Conservation (phyloP, 768 basidiomycete genomes). For the Panus rudis region DNA sequence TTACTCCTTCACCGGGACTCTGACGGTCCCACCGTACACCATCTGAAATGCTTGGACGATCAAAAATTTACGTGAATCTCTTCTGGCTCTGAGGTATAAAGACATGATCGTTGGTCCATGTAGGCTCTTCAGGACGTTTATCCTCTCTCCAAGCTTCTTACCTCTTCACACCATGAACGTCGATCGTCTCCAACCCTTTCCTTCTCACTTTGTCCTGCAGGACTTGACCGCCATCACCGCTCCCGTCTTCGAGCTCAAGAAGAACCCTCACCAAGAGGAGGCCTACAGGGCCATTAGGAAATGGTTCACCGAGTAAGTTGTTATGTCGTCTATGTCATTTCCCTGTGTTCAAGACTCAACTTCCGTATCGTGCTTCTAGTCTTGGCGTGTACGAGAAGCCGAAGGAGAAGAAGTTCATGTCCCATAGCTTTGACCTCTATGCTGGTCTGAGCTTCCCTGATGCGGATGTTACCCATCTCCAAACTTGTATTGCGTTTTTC, state of each 20-base stretch:
- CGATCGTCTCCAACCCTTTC: conserved; percentile 21
- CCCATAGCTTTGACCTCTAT: conserved; percentile 32
- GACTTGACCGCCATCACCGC: conserved; percentile 31
- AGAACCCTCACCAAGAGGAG: conserved; percentile 25
- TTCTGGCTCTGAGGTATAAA: too few species aligned
- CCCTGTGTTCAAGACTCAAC: not conserved
- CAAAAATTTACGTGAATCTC: too few species aligned
- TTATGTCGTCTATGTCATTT: not conserved
- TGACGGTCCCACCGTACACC: too few species aligned
- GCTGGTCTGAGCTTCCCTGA: conserved; percentile 33
- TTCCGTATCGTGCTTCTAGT: conserved; percentile 11
- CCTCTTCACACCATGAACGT: conserved; percentile 19
- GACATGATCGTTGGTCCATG: too few species aligned
- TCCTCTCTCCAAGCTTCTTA: too few species aligned
- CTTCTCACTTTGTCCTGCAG: conserved; percentile 28
- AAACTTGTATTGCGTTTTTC: conserved; percentile 31
- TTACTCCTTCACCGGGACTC: too few species aligned
- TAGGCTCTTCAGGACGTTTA: too few species aligned
- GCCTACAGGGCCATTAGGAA: conserved; percentile 26
- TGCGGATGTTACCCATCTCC: conserved; percentile 28
- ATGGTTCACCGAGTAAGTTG: conserved; percentile 28
- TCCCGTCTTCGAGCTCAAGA: conserved; percentile 29
- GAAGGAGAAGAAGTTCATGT: conserved; percentile 28
- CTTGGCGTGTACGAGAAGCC: conserved; percentile 28
- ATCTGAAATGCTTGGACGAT: too few species aligned